These are phyloP conservation scores for Metschnikowia santaceciliae DNA, from an alignment of 805 yeast genomes.

Conservation along the genomic window DNA sequence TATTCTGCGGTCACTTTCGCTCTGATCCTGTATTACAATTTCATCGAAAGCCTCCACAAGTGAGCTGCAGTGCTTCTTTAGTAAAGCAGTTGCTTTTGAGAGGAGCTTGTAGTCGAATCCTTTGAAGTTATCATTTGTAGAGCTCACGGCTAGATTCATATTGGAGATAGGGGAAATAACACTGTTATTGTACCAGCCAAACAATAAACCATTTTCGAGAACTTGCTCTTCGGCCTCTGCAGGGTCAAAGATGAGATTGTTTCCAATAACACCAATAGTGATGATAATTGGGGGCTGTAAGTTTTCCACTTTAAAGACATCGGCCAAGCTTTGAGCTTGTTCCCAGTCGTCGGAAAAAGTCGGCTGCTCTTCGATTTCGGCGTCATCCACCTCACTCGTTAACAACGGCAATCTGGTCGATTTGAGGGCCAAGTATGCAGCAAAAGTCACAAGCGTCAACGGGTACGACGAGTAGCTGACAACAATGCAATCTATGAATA, in stretches of 20 bases:
- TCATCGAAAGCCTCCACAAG: slow-evolving; percentile 58
- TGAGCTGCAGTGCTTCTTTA: slow-evolving; percentile 55
- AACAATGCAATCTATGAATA: slow-evolving; percentile 76
- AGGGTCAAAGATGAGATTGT: slow-evolving; percentile 74
- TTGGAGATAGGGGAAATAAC: slow-evolving; percentile 72
- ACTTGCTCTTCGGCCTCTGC: slow-evolving; percentile 86
- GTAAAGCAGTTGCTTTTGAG: slow-evolving; percentile 52
- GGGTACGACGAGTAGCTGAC: slow-evolving; percentile 79
- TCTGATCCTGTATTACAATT: slow-evolving; percentile 39
- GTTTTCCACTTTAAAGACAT: slow-evolving; percentile 21
- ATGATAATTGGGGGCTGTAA: slow-evolving; percentile 75
- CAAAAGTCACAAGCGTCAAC: slow-evolving; percentile 71
- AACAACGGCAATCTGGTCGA: slow-evolving; percentile 73
- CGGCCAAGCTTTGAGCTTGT: slow-evolving; percentile 45
- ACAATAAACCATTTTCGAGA: slow-evolving; percentile 73
- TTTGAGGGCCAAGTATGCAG: slow-evolving; percentile 75
- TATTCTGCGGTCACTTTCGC: slow-evolving; percentile 20
- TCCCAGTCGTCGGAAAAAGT: slow-evolving; percentile 89
- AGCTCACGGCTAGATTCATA: slow-evolving; percentile 54
- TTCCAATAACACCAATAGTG: slow-evolving; percentile 71
- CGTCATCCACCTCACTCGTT: slow-evolving; percentile 58
- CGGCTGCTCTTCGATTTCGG: slow-evolving; percentile 81
- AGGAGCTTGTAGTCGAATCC: slow-evolving; percentile 52
- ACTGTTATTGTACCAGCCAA: slow-evolving; percentile 66
- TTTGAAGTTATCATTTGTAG: slow-evolving; percentile 43